Evolutionary conservation across 2,329 filamentous ascomycete genomes (phyloP).

Genomic region (Fusarium sp.): DNA sequence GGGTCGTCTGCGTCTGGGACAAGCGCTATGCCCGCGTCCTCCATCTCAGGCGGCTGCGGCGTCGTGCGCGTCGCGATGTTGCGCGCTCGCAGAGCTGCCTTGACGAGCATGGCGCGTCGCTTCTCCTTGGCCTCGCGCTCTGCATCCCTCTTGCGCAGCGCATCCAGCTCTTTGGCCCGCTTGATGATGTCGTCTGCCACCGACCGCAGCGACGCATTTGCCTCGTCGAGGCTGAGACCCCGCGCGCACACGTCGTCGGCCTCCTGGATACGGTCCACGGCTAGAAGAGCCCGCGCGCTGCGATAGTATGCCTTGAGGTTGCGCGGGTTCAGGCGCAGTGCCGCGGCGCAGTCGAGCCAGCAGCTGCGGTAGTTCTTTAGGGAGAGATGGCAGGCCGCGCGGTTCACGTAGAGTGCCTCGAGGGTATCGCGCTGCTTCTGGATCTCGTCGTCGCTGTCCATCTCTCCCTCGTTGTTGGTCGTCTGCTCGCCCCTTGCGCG

Average conservation of each 20-base stretch:
- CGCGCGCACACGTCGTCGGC: slow-evolving; percentile 81
- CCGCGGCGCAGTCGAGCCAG: slow-evolving; percentile 84
- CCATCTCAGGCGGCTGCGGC: slow-evolving; percentile 81
- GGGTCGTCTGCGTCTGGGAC: slow-evolving; percentile 79
- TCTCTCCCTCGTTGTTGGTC: slow-evolving; percentile 45
- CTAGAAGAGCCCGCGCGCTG: slow-evolving; percentile 79
- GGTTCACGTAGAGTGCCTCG: slow-evolving; percentile 84
- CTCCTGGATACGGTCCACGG: slow-evolving; percentile 81
- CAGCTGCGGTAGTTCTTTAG: slow-evolving; percentile 89
- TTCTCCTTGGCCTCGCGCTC: slow-evolving; percentile 66
- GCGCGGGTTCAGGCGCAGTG: slow-evolving; percentile 78
- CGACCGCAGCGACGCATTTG: slow-evolving; percentile 73
- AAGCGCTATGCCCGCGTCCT: slow-evolving; percentile 80
- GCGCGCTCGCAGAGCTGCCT: slow-evolving; percentile 74
- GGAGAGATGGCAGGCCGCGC: slow-evolving; percentile 89
- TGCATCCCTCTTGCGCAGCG: slow-evolving; percentile 65
- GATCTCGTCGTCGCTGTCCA: slow-evolving; percentile 64
- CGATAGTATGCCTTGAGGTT: slow-evolving; percentile 96
- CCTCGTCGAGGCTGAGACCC: slow-evolving; percentile 77
- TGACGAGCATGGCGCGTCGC: slow-evolving; percentile 69
- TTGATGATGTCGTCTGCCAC: slow-evolving; percentile 72
- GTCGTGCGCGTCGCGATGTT: slow-evolving; percentile 76
- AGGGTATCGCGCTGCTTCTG: slow-evolving; percentile 71
- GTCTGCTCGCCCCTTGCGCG: slow-evolving; percentile 56
- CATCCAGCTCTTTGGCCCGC: slow-evolving; percentile 66